phyloP scores from a whole-genome alignment of 2,329 filamentous ascomycete genomes.

The Stemphylium lycopersici region DNA sequence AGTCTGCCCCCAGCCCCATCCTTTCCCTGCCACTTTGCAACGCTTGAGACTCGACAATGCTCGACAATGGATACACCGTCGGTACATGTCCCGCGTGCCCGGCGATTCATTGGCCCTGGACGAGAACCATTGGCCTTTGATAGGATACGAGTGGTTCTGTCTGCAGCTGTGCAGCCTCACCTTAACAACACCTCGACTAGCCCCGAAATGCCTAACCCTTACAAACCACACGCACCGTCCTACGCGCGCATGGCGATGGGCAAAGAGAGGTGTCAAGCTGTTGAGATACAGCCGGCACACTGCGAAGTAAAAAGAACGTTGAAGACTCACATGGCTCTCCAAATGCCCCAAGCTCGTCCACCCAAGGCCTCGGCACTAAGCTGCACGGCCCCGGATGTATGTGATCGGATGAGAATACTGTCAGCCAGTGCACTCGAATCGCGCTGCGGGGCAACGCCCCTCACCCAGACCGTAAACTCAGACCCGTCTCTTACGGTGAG shows the following conservation, averaged over 20 bases:
- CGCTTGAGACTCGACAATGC: not conserved
- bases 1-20: slow-evolving; percentile 7
- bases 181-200: not conserved
- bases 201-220: not conserved
- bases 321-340: not conserved
- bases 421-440: too few relatives aligned
- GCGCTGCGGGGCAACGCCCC: too few relatives aligned
- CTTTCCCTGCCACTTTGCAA: slow-evolving; percentile 1
- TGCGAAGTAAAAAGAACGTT: too few relatives aligned
- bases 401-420: too few relatives aligned
- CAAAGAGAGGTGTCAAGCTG: not conserved
- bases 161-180: slow-evolving; percentile 12
- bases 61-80: not conserved
- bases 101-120: slow-evolving; percentile 4
- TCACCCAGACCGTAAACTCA: too few relatives aligned
- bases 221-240: not conserved
- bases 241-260: slow-evolving; percentile 6
- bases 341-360: too few relatives aligned
- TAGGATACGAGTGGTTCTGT: slow-evolving; percentile 6
- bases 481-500: too few relatives aligned
- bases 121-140: slow-evolving; percentile 6
- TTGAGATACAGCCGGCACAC: not conserved
- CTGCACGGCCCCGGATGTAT: too few relatives aligned
- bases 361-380: too few relatives aligned
- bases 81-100: not conserved